Evolutionary conservation across 305 asterid genomes (phyloP).

Genomic region (Fraxinus ornus): DNA sequence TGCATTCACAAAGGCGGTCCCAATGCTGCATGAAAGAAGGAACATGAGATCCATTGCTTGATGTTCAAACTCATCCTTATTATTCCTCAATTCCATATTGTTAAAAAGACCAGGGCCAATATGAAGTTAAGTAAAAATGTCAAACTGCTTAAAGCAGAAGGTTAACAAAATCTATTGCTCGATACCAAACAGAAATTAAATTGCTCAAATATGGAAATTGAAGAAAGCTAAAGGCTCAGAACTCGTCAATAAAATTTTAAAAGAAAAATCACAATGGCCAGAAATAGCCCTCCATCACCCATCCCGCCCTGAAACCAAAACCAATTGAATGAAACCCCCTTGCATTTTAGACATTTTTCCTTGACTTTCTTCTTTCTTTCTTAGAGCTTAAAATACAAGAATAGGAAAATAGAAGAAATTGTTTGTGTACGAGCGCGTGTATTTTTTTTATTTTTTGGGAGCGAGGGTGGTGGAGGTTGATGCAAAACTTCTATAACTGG

Average conservation of each 20-base stretch:
- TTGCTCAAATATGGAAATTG: neutral
- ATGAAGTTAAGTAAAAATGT: neutral
- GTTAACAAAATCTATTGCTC: neutral
- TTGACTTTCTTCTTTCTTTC: neutral
- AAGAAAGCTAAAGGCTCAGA: neutral
- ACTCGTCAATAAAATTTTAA: neutral
- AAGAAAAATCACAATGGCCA: neutral
- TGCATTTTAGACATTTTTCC: neutral
- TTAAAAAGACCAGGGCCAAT: neutral
- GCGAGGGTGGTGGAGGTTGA: too few species aligned
- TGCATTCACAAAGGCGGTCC: constrained; percentile 94
- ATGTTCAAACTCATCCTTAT: constrained; percentile 24
- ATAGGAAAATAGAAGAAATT: neutral
- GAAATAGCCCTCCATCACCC: neutral
- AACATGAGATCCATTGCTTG: constrained; percentile 20
- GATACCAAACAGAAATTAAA: neutral
- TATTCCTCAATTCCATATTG: constrained; percentile 22
- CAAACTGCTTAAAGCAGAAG: neutral
- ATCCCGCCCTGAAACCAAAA: neutral
- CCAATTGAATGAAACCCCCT: neutral
- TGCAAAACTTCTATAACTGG: neutral
- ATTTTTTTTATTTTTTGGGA: too few species aligned
- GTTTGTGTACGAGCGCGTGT: too few species aligned
- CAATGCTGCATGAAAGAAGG: constrained; percentile 66
- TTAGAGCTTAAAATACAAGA: neutral